Evolutionary conservation across 768 basidiomycete genomes (phyloP).

Genomic region (Leucosporidium yakuticum): DNA sequence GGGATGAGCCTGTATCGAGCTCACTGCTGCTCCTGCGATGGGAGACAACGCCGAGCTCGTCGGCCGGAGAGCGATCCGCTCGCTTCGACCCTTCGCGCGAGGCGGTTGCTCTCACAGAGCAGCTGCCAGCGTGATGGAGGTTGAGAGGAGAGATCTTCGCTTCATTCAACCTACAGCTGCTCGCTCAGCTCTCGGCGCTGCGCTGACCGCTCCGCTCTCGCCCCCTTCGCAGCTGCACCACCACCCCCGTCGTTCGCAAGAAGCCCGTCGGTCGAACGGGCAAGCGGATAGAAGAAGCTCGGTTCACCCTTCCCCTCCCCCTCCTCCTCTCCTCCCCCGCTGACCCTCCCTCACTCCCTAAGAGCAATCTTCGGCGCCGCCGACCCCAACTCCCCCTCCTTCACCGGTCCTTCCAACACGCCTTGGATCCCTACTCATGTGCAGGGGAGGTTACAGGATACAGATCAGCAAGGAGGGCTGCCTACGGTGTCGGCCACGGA

Average conservation of each 20-base stretch:
- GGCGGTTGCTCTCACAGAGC: too few relatives aligned
- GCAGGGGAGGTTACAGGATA: background rate
- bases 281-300: slow-evolving; percentile 32
- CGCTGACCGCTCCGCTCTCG: background rate
- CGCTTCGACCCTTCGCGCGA: background rate
- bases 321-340: too few relatives aligned
- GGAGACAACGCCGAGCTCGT: too few relatives aligned
- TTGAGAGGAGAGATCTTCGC: background rate
- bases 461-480: background rate
- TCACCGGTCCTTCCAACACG: slow-evolving; percentile 26
- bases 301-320: background rate
- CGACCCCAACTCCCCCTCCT: slow-evolving; percentile 6
- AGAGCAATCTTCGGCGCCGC: slow-evolving; percentile 32
- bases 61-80: too few relatives aligned
- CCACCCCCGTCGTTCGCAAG: slow-evolving; percentile 25
- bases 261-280: slow-evolving; percentile 25
- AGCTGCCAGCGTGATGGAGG: too few relatives aligned
- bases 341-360: background rate
- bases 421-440: slow-evolving; percentile 23
- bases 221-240: slow-evolving; percentile 14
- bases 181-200: background rate
- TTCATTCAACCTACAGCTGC: background rate
- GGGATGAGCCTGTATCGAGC: too few relatives aligned
- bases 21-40: too few relatives aligned
- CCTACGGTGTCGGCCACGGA: background rate